Percentiles rank a stretch among this genome's conserved stretches.
These are phyloP conservation scores for Hypericum perforatum DNA, from an alignment of 345 rosid species.

Conservation along the genomic window DNA sequence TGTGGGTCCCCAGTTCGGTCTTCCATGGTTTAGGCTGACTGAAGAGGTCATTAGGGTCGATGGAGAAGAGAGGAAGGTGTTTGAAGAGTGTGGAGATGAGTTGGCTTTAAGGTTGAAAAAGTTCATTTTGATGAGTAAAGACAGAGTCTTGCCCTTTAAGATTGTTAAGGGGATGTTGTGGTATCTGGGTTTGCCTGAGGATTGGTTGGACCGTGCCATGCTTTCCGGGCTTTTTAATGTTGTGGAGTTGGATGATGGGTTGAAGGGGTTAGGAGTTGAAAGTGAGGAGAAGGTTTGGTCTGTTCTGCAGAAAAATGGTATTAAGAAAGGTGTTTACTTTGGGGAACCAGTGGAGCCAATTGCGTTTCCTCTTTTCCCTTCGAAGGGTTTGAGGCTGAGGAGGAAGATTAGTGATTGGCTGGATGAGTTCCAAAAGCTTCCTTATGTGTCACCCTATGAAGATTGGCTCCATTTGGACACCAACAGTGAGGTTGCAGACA, in stretches of 20 bases:
- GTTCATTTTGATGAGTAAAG: conserved; percentile 60
- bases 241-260: conserved; percentile 66
- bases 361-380: conserved; percentile 70
- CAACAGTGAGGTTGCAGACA: conserved; percentile 63
- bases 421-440: conserved; percentile 54
- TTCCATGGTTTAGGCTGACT: conserved; percentile 92
- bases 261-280: conserved; percentile 50
- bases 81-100: conserved; percentile 38
- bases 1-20: conserved; percentile 48
- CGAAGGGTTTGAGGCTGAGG: conserved; percentile 68
- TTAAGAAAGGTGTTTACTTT: conserved; percentile 32
- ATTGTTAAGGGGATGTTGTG: conserved; percentile 72
- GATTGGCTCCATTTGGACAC: conserved; percentile 58
- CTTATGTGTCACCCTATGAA: conserved; percentile 75
- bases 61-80: conserved; percentile 37
- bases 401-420: conserved; percentile 63
- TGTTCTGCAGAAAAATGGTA: conserved; percentile 50
- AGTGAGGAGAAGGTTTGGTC: conserved; percentile 29
- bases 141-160: conserved; percentile 57
- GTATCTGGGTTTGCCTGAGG: conserved; percentile 75
- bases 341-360: conserved; percentile 34
- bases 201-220: conserved; percentile 34
- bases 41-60: conserved; percentile 56
- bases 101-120: conserved; percentile 49
- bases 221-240: conserved; percentile 42